These are phyloP conservation scores for Lentithecium fluviatile DNA, from an alignment of 495 filamentous ascomycete species.

Conservation along the genomic window DNA sequence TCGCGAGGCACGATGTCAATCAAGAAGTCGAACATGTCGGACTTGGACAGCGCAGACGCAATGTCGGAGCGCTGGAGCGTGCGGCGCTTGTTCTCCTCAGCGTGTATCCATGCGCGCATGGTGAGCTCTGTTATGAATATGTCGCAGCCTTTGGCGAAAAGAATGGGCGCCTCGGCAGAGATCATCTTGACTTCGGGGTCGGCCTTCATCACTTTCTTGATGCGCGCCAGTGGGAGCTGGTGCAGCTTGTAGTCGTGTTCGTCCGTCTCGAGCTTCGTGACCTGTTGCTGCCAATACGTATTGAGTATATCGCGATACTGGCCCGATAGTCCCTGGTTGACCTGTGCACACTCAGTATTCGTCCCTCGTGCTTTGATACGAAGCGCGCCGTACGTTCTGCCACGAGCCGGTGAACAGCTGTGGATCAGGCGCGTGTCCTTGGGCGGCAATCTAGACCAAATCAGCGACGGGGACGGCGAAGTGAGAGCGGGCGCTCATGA, in stretches of 20 bases:
- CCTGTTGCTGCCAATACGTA: constrained; percentile 97
- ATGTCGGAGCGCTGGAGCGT: constrained; percentile 96
- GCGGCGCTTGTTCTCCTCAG: constrained; percentile 96
- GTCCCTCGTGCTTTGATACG: not conserved
- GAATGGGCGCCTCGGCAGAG: constrained; percentile 92
- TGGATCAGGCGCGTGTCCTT: constrained; percentile 77
- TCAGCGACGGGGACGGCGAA: constrained; percentile 9
- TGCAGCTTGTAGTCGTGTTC: constrained; percentile 98
- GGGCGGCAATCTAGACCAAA: constrained; percentile 52
- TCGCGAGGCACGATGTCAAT: constrained; percentile 98
- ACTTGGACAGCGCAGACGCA: constrained; percentile 90
- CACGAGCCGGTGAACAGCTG: constrained; percentile 91
- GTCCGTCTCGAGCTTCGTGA: constrained; percentile 89
- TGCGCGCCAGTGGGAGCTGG: constrained; percentile 89
- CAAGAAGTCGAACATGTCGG: constrained; percentile 99
- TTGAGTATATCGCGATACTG: constrained; percentile 95
- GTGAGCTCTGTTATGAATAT: constrained; percentile 99
- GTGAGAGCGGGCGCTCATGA: constrained; percentile 24
- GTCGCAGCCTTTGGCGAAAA: constrained; percentile 98
- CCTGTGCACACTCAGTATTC: constrained; percentile 50
- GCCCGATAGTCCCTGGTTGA: constrained; percentile 91
- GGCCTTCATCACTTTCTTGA: constrained; percentile 99
- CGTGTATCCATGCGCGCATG: constrained; percentile 99
- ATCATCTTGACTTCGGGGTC: constrained; percentile 99
- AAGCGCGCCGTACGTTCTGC: constrained; percentile 69